A percentile compares a stretch with the other conserved stretches of the same genome.
phyloP scores from a whole-genome alignment of 345 rosid species.

The Crucihimalaya himalaica region DNA sequence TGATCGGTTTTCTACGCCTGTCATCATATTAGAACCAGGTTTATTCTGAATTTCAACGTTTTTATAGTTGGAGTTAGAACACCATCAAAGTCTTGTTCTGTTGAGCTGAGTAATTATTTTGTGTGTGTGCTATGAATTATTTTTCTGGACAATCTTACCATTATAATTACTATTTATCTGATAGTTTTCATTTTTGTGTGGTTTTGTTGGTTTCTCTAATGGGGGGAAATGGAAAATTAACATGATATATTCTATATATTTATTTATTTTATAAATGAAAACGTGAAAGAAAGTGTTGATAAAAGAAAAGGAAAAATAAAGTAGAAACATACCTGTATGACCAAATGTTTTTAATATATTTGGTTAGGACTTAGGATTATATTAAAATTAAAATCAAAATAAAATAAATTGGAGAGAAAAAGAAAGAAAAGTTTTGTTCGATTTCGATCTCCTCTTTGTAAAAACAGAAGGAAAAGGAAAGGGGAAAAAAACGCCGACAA shows the following conservation, averaged over 20 bases:
- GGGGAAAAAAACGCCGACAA: constrained; percentile 33
- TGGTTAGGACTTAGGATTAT: background rate
- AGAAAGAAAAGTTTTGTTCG: background rate
- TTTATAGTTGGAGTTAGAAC: background rate
- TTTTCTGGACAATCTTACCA: background rate
- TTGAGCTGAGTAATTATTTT: background rate
- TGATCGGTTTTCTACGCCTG: background rate
- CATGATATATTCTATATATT: background rate
- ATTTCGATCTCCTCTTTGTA: constrained; percentile 12
- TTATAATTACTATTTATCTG: background rate
- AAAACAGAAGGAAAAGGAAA: background rate
- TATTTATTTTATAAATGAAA: background rate
- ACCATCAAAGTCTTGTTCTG: background rate
- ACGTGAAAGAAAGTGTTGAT: background rate
- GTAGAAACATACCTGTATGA: background rate
- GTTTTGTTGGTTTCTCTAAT: background rate
- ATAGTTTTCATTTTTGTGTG: background rate
- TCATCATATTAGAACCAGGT: background rate
- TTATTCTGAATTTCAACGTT: background rate
- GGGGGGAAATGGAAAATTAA: background rate
- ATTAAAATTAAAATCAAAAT: background rate
- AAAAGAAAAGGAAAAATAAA: background rate
- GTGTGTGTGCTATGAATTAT: too few species aligned
- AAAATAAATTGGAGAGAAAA: background rate
- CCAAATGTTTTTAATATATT: background rate